phyloP scores from a whole-genome alignment of 1,284 basidiomycete species.

The Golubevia pallescens region DNA sequence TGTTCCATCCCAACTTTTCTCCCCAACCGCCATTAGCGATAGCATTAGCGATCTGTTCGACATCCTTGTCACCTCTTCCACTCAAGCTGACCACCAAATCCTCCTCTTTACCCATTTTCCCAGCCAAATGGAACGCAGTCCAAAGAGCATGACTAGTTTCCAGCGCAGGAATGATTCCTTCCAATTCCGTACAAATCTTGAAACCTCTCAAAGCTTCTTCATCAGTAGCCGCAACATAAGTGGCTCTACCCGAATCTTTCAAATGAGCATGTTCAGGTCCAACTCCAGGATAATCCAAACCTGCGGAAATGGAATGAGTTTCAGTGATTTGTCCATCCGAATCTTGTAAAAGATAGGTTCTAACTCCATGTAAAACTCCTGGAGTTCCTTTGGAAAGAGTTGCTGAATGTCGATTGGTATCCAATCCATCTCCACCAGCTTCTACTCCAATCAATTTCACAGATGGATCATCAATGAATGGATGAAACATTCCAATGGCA shows the following conservation, averaged over 20 bases:
- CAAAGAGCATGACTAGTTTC: constrained; percentile 96
- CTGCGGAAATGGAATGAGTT: constrained; percentile 96
- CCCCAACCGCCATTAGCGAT: constrained; percentile 53
- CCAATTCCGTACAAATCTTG: constrained; percentile 84
- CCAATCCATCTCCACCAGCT: constrained; percentile 74
- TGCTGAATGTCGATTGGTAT: constrained; percentile 86
- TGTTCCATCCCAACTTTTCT: constrained; percentile 46
- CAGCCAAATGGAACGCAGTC: constrained; percentile 84
- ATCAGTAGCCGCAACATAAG: constrained; percentile 91
- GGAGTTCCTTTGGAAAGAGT: constrained; percentile 87
- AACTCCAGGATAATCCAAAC: constrained; percentile 83
- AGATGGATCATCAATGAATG: constrained; percentile 47
- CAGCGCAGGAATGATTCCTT: constrained; percentile 97
- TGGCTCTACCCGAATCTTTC: constrained; percentile 89
- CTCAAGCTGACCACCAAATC: constrained; percentile 77
- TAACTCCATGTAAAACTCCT: constrained; percentile 93
- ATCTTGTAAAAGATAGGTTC: constrained; percentile 92
- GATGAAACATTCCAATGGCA: constrained; percentile 76
- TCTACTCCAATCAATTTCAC: constrained; percentile 60
- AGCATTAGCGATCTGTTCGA: constrained; percentile 81
- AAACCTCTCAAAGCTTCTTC: constrained; percentile 91
- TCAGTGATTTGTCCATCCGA: constrained; percentile 89
- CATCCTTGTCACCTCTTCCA: constrained; percentile 92
- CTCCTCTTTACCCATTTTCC: constrained; percentile 79
- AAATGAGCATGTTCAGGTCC: constrained; percentile 97